Conservation (phyloP, 257 asterid species). For the Cinchona pubescens region DNA sequence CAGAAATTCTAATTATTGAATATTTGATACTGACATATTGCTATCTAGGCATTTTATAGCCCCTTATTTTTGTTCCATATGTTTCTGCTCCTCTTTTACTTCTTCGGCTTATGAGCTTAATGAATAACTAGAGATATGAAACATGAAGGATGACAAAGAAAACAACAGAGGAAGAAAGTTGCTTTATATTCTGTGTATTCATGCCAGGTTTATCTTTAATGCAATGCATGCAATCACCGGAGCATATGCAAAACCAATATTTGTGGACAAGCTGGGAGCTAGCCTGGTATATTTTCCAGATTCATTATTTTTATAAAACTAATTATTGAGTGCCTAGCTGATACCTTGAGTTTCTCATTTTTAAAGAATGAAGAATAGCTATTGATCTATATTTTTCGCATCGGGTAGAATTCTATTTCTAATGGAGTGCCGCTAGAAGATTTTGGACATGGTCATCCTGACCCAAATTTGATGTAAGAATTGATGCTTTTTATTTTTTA, state of each 20-base stretch:
- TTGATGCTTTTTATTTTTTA: slow-evolving; percentile 6
- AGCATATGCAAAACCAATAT: slow-evolving; percentile 93
- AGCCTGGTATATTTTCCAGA: slow-evolving; percentile 46
- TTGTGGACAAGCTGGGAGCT: slow-evolving; percentile 94
- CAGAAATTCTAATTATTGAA: not conserved
- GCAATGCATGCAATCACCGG: slow-evolving; percentile 99
- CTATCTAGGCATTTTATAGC: not conserved
- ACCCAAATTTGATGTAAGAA: slow-evolving; percentile 95
- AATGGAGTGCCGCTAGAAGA: slow-evolving; percentile 95
- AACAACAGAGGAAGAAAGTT: slow-evolving; percentile 6
- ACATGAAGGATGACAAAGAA: not conserved
- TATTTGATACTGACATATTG: not conserved
- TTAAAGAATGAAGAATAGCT: slow-evolving; percentile 10
- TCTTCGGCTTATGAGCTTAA: not conserved
- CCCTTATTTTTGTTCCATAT: not conserved
- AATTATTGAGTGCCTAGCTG: not conserved
- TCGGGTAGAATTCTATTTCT: slow-evolving; percentile 58
- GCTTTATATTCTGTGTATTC: slow-evolving; percentile 12
- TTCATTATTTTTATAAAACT: slow-evolving; percentile 6
- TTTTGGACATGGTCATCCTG: slow-evolving; percentile 99
- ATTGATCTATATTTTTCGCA: slow-evolving; percentile 14
- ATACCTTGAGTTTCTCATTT: slow-evolving; percentile 4
- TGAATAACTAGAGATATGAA: not conserved
- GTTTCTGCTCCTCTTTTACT: not conserved
- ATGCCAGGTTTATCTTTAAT: slow-evolving; percentile 78